Conservation (phyloP, 2,329 filamentous ascomycete species). For the Fragosphaeria purpurea region DNA sequence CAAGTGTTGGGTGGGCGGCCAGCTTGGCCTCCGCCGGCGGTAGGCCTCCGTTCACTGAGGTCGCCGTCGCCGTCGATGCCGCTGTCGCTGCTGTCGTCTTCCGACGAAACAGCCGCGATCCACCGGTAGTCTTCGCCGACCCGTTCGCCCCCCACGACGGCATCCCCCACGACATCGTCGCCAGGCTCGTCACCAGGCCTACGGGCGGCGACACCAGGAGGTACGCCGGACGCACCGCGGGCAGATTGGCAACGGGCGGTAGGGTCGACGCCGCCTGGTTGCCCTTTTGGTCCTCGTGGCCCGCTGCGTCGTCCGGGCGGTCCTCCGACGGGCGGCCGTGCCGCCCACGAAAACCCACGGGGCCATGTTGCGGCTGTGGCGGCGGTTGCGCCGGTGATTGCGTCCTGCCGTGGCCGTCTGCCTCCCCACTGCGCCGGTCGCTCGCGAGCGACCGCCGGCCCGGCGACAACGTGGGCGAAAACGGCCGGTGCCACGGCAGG, state of each 20-base stretch:
- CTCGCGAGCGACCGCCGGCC: slow-evolving; percentile 4
- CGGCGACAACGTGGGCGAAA: too few species aligned
- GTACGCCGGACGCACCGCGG: slow-evolving; percentile 37
- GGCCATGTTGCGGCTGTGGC: slow-evolving; percentile 28
- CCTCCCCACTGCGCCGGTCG: background rate
- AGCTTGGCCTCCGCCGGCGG: slow-evolving; percentile 42
- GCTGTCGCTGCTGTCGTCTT: background rate
- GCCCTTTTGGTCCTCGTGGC: background rate
- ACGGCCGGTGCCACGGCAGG: slow-evolving; percentile 7
- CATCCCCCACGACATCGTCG: slow-evolving; percentile 44
- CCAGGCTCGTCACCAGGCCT: slow-evolving; percentile 48
- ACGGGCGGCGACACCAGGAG: slow-evolving; percentile 60
- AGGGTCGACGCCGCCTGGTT: slow-evolving; percentile 13
- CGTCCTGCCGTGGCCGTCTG: background rate
- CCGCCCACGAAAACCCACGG: slow-evolving; percentile 2
- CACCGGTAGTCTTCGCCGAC: too few species aligned
- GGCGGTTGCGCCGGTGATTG: background rate
- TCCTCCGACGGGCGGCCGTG: slow-evolving; percentile 9
- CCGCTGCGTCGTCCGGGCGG: slow-evolving; percentile 1
- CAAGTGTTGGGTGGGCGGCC: slow-evolving; percentile 50
- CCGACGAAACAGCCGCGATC: background rate
- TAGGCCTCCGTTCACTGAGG: slow-evolving; percentile 5
- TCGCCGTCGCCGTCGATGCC: too few species aligned
- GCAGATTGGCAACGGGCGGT: slow-evolving; percentile 24
- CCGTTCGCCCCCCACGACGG: background rate